These are phyloP conservation scores for Cercospora janseana DNA, from an alignment of 2,329 filamentous ascomycete genomes.

Conservation along the genomic window DNA sequence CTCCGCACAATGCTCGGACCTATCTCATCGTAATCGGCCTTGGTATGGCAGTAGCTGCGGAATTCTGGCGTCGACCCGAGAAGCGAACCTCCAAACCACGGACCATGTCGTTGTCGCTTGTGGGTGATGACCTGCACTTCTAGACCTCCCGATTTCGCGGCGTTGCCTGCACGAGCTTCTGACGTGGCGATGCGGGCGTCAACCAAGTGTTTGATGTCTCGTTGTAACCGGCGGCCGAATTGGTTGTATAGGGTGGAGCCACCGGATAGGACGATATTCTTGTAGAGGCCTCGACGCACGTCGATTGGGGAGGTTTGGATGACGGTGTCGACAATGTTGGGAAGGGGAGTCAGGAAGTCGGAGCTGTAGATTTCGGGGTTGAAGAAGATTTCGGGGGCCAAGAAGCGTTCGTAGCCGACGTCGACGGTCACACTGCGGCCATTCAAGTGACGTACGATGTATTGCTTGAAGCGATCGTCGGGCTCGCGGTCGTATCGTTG, in stretches of 20 bases:
- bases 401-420: constrained; percentile 95
- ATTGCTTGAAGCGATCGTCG: constrained; percentile 78
- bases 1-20: constrained; percentile 92
- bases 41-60: constrained; percentile 92
- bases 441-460: constrained; percentile 80
- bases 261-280: constrained; percentile 98
- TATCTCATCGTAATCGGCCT: constrained; percentile 82
- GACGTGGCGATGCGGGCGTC: constrained; percentile 90
- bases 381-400: constrained; percentile 99
- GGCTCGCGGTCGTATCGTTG: constrained; percentile 89
- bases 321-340: constrained; percentile 89
- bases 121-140: constrained; percentile 97
- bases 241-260: constrained; percentile 98
- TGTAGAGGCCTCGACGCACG: constrained; percentile 93
- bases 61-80: constrained; percentile 97
- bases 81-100: constrained; percentile 97
- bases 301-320: constrained; percentile 98
- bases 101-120: constrained; percentile 94
- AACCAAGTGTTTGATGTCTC: constrained; percentile 94
- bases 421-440: constrained; percentile 83
- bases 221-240: constrained; percentile 91
- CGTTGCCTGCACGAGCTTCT: constrained; percentile 78
- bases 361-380: constrained; percentile 99
- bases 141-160: constrained; percentile 86
- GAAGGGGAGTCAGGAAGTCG: constrained; percentile 93